Percentiles rank a stretch among this genome's conserved stretches.
Evolutionary conservation across 192 early-diverging fungal genomes (phyloP).

Genomic region (Funneliformis mosseae): DNA sequence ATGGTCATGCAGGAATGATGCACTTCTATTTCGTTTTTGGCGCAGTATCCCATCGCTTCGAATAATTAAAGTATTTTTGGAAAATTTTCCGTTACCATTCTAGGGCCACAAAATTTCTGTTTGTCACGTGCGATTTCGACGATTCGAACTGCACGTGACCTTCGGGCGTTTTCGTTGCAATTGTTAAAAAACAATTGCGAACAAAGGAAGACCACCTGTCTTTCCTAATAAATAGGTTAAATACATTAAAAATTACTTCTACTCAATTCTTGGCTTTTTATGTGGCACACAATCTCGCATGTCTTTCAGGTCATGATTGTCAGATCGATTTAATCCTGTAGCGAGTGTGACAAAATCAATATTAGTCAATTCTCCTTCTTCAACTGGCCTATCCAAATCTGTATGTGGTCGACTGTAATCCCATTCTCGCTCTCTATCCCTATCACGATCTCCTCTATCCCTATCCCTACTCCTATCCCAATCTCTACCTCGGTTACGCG

Average conservation of each 20-base stretch:
- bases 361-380: constrained; percentile 16
- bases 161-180: neutral
- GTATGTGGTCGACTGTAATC: constrained; percentile 13
- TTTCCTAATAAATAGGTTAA: too few relatives aligned
- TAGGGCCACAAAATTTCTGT: neutral
- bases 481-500: neutral
- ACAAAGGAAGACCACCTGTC: too few relatives aligned
- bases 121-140: neutral
- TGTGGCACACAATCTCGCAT: neutral
- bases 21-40: too few relatives aligned
- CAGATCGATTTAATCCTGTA: neutral
- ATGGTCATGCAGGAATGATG: too few relatives aligned
- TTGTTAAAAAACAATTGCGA: neutral
- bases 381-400: neutral
- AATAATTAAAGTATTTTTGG: too few relatives aligned
- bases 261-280: neutral
- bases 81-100: too few relatives aligned
- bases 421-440: constrained; percentile 12
- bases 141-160: neutral
- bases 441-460: neutral
- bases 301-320: neutral
- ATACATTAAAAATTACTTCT: neutral
- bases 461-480: constrained; percentile 1
- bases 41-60: too few relatives aligned
- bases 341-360: neutral